These are phyloP conservation scores for Beauveria australis DNA, from an alignment of 2,329 filamentous ascomycete species.

Conservation along the genomic window DNA sequence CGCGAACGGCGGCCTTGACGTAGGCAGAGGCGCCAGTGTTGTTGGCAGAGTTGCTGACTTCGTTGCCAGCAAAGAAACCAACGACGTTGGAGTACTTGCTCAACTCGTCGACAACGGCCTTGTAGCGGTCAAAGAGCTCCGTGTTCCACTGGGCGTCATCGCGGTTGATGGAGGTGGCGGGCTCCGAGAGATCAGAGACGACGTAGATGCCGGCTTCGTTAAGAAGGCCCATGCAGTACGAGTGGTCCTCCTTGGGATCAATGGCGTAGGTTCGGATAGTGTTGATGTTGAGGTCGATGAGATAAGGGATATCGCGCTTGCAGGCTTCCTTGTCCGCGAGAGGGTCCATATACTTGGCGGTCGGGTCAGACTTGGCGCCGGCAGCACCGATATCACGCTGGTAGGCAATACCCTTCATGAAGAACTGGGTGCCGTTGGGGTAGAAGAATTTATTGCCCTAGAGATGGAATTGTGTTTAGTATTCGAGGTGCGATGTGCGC, in stretches of 20 bases:
- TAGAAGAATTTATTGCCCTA: constrained; percentile 85
- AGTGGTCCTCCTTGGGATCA: constrained; percentile 70
- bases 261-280: constrained; percentile 92
- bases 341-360: constrained; percentile 65
- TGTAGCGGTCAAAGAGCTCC: constrained; percentile 73
- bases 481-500: not conserved
- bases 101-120: constrained; percentile 71
- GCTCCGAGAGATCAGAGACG: constrained; percentile 82
- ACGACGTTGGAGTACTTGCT: constrained; percentile 81
- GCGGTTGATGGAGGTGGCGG: constrained; percentile 76
- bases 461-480: constrained; percentile 11
- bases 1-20: constrained; percentile 95
- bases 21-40: constrained; percentile 88
- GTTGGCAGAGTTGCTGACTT: constrained; percentile 81
- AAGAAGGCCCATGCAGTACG: constrained; percentile 75
- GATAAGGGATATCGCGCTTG: constrained; percentile 76
- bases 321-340: constrained; percentile 65
- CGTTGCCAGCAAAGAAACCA: constrained; percentile 98
- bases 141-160: constrained; percentile 71
- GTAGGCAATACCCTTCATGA: constrained; percentile 90
- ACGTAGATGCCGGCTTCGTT: constrained; percentile 88
- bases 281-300: constrained; percentile 77
- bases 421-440: constrained; percentile 60
- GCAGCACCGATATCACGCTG: constrained; percentile 66
- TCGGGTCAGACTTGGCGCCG: constrained; percentile 34